Base-by-base conservation (phyloP, 306 rosid species). In the Urtica urens region DNA sequence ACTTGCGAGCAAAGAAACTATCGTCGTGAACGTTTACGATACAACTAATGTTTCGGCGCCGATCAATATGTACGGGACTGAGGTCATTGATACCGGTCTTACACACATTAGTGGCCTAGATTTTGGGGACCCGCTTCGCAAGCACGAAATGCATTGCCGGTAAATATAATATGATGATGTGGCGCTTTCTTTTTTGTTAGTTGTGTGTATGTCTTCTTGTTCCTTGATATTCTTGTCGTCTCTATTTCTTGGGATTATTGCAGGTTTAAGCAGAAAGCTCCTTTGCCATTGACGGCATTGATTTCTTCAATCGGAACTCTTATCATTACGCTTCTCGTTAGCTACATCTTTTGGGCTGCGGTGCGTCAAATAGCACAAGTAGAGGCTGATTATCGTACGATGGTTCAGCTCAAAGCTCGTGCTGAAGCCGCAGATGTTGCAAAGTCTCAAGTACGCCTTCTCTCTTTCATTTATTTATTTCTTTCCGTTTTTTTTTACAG, bases 381-480 rank as follows among this genome's bases (percentile, higher is more conserved):
- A 51, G 95, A 90, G 74, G 78, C 78, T 46, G 97, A 73, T 66
- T 81, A 46, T 70, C 58, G 57, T 8, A 13, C 58, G 70, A 81
- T 84, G 97, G 64, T 31, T 57, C 57, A 52, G 71, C 94, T 90
- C 62, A 81, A 58, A 76, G 66, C 18, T 53, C 92, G 79, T 19
- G 95, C 97, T 57, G 92, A 90, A 75, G 97, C 95, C 62, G 97
- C 97, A 37, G 97, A 90, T 68, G 94, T 90, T 46, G 97, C 97
- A 48, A 90, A 84, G 70, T 81, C 95, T 55, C 95, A 90, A 83
- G 95, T 83, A 50, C 46, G 17, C 24, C 67, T 52, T 59, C 11
- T 35, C 14, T 35, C 10, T 28, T 4, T 28, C 33, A 28, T 28
- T 10, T n/a, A n/a, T n/a, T n/a, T n/a, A n/a, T n/a, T n/a, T n/a